Base-by-base conservation (phyloP, 495 filamentous ascomycete genomes). In the Mycothermus thermophilus region DNA sequence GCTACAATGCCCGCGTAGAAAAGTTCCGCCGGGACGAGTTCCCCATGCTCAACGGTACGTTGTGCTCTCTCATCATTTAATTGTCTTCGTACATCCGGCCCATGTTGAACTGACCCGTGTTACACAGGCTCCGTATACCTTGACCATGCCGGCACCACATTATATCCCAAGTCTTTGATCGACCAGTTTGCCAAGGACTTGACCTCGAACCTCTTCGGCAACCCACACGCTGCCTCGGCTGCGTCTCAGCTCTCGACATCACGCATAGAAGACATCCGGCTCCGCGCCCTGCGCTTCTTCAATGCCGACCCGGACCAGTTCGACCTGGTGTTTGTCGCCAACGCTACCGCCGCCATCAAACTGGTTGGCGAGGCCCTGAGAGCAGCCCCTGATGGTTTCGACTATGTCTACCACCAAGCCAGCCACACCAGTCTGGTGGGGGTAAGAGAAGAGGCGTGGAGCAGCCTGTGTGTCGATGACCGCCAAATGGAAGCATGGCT, bases 281-380 rank as follows among this genome's bases (percentile, higher is more conserved):
- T 84, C 4, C 65, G 74, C 8, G 67, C 79, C 9, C 66, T 95
- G 11, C 66, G 64, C 7, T 83, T 92, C 53, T 90, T 93, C 59
- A 77, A 84, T 30, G 88, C 87, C 3, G 74, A 84, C 43, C 84
- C 85, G 2, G 71, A 74, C 17, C 67, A 79, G 8, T 96, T 87
- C 48, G 88, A 95, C 46, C 52, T 96, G 6, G 72, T 94, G 12
- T 96, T 95, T 53, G 83, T 90, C 43, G 76, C 84, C 10, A 96
- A 95, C 50, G 80, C 88, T 29, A 94, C 88, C 0, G 87, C 87
- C 2, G 88, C 75, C 1, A 80, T 93, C 35, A 95, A 94, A 55
- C 56, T 94, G 4, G 79, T 95, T 1, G 63, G 68, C 14, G 88
- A 95, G 32, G 73, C 71, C 4, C 67, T 94, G 30, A 60, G 77